phyloP scores from a whole-genome alignment of 129 eudicot genomes.

The Ambrosia artemisiifolia region DNA sequence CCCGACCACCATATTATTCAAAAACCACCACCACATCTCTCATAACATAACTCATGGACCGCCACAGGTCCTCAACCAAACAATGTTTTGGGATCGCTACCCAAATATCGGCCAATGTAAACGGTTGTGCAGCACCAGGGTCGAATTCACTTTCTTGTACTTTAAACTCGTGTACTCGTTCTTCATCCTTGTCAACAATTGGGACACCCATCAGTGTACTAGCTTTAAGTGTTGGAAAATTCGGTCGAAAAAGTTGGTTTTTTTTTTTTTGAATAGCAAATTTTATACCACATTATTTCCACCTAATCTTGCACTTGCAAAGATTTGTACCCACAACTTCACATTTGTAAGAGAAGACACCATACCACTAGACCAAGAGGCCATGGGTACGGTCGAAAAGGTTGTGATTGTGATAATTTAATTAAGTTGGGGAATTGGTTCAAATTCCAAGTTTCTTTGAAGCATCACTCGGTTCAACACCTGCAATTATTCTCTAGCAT shows the following conservation, averaged over 20 bases:
- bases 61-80: constrained; percentile 85
- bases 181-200: constrained; percentile 27
- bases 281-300: no score
- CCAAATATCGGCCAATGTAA: constrained; percentile 60
- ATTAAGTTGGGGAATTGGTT: no score
- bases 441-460: no score
- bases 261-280: no score
- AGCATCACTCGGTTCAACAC: no score
- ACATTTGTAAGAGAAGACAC: no score
- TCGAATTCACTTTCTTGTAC: constrained; percentile 38
- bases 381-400: no score
- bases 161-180: background rate
- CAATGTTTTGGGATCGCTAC: constrained; percentile 91
- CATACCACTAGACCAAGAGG: no score
- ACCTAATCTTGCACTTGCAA: no score
- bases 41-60: constrained; percentile 75
- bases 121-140: constrained; percentile 79
- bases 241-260: constrained; percentile 14
- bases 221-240: constrained; percentile 40
- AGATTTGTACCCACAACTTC: no score
- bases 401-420: no score
- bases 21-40: constrained; percentile 79
- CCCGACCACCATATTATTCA: constrained; percentile 82
- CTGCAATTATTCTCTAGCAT: no score
- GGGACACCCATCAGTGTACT: constrained; percentile 49